Evolutionary conservation across 106 monocot genomes (phyloP).

Genomic region (Apostasia ramifera): DNA sequence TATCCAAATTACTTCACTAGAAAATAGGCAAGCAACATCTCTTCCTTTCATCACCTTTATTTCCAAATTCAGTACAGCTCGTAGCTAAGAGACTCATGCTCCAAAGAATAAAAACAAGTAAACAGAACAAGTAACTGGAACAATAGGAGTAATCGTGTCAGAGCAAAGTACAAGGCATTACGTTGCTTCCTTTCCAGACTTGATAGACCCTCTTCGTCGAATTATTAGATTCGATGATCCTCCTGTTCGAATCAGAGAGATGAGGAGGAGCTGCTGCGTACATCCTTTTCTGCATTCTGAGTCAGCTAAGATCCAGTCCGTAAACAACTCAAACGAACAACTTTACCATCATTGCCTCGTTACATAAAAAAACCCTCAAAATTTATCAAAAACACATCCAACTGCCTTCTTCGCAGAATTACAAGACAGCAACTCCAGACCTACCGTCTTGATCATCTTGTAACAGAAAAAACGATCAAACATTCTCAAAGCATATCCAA

Average conservation of each 20-base stretch:
- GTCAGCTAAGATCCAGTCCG: neutral
- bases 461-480: too few relatives aligned
- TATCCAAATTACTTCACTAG: too few relatives aligned
- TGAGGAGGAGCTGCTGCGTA: conserved; percentile 14
- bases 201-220: conserved; percentile 46
- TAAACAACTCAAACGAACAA: neutral
- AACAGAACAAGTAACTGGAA: too few relatives aligned
- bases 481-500: neutral
- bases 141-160: neutral
- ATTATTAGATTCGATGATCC: conserved; percentile 21
- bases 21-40: too few relatives aligned
- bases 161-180: conserved; percentile 12
- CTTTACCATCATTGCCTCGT: too few relatives aligned
- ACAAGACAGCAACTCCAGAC: neutral
- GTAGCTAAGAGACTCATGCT: too few relatives aligned
- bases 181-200: conserved; percentile 84
- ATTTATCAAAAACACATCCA: neutral
- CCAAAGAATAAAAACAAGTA: too few relatives aligned
- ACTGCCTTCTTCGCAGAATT: neutral
- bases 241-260: conserved; percentile 28
- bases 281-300: conserved; percentile 32
- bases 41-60: too few relatives aligned
- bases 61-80: too few relatives aligned
- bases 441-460: neutral
- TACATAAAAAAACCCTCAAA: neutral